Percentiles rank a stretch among this genome's conserved stretches.
Conservation (phyloP, 2,329 filamentous ascomycete species). For the Diplodia seriata region DNA sequence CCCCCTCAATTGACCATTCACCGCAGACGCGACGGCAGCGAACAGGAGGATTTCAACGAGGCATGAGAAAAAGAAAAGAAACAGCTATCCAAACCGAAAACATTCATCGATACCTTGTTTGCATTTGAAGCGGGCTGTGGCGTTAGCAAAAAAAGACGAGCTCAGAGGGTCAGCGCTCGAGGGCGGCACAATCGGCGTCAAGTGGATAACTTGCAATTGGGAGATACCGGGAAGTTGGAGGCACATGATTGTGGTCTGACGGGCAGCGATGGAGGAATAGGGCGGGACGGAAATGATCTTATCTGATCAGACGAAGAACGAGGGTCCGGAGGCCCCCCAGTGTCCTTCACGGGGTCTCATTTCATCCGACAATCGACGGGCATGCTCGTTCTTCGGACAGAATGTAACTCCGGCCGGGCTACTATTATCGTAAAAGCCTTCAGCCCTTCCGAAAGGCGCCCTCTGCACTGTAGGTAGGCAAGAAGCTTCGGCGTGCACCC, state of each 20-base stretch:
- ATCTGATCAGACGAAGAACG: slow-evolving; percentile 14
- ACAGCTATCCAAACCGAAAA: neutral
- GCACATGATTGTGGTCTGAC: slow-evolving; percentile 6
- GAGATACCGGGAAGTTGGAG: neutral
- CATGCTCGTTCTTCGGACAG: neutral
- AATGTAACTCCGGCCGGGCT: neutral
- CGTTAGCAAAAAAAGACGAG: slow-evolving; percentile 18
- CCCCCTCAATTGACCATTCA: neutral
- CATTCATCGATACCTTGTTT: slow-evolving; percentile 13
- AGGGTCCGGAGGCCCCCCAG: neutral
- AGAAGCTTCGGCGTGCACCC: neutral
- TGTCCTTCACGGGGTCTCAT: neutral
- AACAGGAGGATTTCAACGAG: slow-evolving; percentile 42
- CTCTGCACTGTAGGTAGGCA: neutral
- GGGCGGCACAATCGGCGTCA: slow-evolving; percentile 20
- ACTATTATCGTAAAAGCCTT: neutral
- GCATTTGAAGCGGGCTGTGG: slow-evolving; percentile 32
- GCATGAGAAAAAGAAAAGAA: slow-evolving; percentile 1
- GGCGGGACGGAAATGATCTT: slow-evolving; percentile 4
- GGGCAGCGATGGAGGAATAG: neutral
- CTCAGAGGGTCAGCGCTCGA: neutral
- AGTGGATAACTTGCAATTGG: neutral
- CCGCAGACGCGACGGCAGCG: slow-evolving; percentile 44
- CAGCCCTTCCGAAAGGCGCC: neutral
- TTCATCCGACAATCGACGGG: neutral